These are phyloP conservation scores for Claviceps sp. DNA, from an alignment of 2,329 filamentous ascomycete species.

Conservation along the genomic window DNA sequence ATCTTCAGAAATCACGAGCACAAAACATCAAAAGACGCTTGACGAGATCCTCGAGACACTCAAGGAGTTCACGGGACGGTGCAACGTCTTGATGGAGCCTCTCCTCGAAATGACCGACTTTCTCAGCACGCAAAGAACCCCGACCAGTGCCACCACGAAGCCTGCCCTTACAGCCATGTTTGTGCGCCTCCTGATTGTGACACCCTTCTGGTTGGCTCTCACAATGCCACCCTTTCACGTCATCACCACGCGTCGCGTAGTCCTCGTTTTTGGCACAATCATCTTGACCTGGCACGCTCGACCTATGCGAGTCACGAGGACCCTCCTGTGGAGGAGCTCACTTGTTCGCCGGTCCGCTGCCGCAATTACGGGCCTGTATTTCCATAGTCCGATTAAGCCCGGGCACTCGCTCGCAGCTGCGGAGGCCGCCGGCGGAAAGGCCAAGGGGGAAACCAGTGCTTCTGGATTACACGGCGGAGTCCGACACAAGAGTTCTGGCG, in stretches of 20 bases:
- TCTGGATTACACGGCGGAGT: constrained; percentile 17
- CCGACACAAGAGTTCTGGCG: constrained; percentile 50
- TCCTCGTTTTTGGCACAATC: constrained; percentile 77
- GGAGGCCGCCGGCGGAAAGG: constrained; percentile 11
- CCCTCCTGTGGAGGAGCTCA: constrained; percentile 80
- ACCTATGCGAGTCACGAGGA: constrained; percentile 70
- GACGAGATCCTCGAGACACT: constrained; percentile 95
- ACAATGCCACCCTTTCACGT: constrained; percentile 73
- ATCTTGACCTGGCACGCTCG: constrained; percentile 85
- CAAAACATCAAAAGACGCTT: constrained; percentile 79
- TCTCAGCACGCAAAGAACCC: constrained; percentile 76
- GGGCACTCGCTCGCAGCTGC: constrained; percentile 14
- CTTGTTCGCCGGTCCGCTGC: constrained; percentile 55
- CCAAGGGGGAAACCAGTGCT: constrained; percentile 12
- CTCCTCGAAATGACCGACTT: constrained; percentile 85
- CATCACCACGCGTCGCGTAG: constrained; percentile 72
- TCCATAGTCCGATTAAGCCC: constrained; percentile 37
- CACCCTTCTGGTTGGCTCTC: constrained; percentile 74
- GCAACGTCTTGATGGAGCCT: constrained; percentile 84
- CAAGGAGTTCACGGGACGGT: constrained; percentile 78
- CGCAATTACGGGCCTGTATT: constrained; percentile 68
- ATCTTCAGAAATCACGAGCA: constrained; percentile 46
- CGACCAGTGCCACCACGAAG: constrained; percentile 79
- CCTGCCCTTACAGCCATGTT: constrained; percentile 84
- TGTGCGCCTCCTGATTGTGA: constrained; percentile 74